Evolutionary conservation across 2,329 filamentous ascomycete species (phyloP).

Genomic region (Hawksworthiomyces lignivorus): DNA sequence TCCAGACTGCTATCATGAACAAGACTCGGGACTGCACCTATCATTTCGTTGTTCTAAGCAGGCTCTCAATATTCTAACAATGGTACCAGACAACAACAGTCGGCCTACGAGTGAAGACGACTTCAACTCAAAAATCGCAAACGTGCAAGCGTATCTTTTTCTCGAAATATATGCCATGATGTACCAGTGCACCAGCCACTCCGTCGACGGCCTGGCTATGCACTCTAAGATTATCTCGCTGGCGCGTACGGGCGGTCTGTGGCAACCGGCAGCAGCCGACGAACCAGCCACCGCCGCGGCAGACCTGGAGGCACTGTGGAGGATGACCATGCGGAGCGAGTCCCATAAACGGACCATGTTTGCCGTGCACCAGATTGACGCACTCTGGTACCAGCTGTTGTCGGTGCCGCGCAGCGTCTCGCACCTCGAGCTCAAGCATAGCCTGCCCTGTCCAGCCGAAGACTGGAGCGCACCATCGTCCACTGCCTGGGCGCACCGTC

Average conservation of each 20-base stretch:
- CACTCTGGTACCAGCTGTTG: conserved; percentile 35
- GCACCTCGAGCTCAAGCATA: conserved; percentile 36
- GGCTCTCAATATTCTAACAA: conserved; percentile 20
- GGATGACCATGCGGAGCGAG: conserved; percentile 28
- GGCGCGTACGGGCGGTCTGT: conserved; percentile 26
- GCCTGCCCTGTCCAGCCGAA: conserved; percentile 30
- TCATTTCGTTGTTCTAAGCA: conserved; percentile 26
- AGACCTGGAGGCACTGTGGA: conserved; percentile 31
- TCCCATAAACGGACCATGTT: conserved; percentile 34
- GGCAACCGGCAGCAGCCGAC: conserved; percentile 20
- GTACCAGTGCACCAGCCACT: conserved; percentile 30
- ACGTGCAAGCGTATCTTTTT: conserved; percentile 31
- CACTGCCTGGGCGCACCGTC: conserved; percentile 26
- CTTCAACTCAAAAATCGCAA: conserved; percentile 16
- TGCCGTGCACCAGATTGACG: conserved; percentile 34
- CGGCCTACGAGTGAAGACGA: conserved; percentile 11
- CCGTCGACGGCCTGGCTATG: conserved; percentile 28
- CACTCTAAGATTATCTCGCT: conserved; percentile 33
- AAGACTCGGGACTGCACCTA: conserved; percentile 20
- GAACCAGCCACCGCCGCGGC: conserved; percentile 17
- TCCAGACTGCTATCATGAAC: conserved; percentile 22
- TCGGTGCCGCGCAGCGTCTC: conserved; percentile 28
- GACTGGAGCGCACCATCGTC: conserved; percentile 30
- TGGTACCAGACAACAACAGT: conserved; percentile 15
- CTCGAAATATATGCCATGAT: conserved; percentile 35